Conservation (phyloP, 164 flowering plant genomes). For the Cinnamomum micranthum region DNA sequence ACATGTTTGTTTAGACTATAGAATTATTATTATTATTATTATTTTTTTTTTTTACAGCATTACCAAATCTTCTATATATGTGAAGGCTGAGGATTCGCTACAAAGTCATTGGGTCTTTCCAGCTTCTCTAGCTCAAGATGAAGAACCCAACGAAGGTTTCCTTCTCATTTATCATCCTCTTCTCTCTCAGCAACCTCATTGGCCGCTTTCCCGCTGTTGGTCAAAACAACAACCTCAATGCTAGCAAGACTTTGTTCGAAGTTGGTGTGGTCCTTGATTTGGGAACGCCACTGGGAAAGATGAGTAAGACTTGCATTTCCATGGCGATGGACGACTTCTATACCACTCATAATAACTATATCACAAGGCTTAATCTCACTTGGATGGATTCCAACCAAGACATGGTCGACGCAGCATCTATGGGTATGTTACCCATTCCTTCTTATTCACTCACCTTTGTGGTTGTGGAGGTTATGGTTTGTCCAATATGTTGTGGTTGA, state of each 20-base stretch:
- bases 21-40: too few species aligned
- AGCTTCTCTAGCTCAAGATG: neutral
- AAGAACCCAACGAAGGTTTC: neutral
- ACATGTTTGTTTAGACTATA: too few species aligned
- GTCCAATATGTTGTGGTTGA: too few species aligned
- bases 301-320: neutral
- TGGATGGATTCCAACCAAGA: slow-evolving; percentile 8
- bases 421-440: slow-evolving; percentile 3
- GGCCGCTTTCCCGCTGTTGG: neutral
- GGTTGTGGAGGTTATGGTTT: too few species aligned
- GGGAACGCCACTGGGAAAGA: slow-evolving; percentile 9
- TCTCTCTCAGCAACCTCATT: neutral
- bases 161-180: neutral
- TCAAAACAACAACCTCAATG: neutral
- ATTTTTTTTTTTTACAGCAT: too few species aligned
- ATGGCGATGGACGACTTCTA: slow-evolving; percentile 15
- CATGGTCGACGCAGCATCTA: slow-evolving; percentile 1
- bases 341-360: neutral
- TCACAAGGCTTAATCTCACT: slow-evolving; percentile 6
- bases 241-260: neutral
- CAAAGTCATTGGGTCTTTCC: too few species aligned
- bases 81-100: too few species aligned
- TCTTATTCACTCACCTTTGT: too few species aligned
- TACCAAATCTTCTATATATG: too few species aligned
- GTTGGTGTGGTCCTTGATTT: slow-evolving; percentile 17